Base-by-base conservation (phyloP, 1,139 yeast genomes). In the Zygoascus sp. region DNA sequence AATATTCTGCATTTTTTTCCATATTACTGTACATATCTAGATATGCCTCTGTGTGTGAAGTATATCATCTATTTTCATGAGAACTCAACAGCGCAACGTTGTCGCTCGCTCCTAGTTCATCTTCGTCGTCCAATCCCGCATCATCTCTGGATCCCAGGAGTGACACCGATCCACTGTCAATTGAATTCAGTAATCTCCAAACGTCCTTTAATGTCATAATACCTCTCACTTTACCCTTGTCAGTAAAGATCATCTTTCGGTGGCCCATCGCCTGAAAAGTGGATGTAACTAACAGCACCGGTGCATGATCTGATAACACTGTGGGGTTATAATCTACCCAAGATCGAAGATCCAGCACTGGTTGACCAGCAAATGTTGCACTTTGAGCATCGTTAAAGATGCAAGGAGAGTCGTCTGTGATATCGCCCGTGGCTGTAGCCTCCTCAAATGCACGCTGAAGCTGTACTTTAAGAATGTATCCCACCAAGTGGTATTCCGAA, bases 171-270 rank as follows among this genome's bases (percentile, higher is more conserved):
- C 30, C 44, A 23, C 27, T 20, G 13, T 46, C 46, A 25, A 41
- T 13, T 10, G 56, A 47, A 20, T 53, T 56, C 28, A 62, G 47
- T 34, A 79, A 79, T 40, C 80, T 67, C 55, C 85, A 67, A 3
- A 84, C 68, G 58, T 84, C 92, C 56, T 83, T 82, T 55, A 82
- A 72, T 0, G 94, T 83, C 1, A 85, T 66, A n/a, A 82, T 56
- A 0, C 95, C 95, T 10, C 50, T 49, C 16, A 62, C 47, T 15
- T 54, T 50, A 20, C 66, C 66, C 35, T 52, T 52, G 37, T 88
- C 86, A 10, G 77, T 77, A 3, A 79, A 68, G 19, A 78, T 58
- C 36, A 79, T 67, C 50, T 69, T 72, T 20, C 80, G 59, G 8
- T 81, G 75, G 0, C 84, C 84, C 36, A 79, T 57, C 50, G 74